These are phyloP conservation scores for Picochlorum sp. DNA, from an alignment of 139 green algal genomes.

Conservation along the genomic window DNA sequence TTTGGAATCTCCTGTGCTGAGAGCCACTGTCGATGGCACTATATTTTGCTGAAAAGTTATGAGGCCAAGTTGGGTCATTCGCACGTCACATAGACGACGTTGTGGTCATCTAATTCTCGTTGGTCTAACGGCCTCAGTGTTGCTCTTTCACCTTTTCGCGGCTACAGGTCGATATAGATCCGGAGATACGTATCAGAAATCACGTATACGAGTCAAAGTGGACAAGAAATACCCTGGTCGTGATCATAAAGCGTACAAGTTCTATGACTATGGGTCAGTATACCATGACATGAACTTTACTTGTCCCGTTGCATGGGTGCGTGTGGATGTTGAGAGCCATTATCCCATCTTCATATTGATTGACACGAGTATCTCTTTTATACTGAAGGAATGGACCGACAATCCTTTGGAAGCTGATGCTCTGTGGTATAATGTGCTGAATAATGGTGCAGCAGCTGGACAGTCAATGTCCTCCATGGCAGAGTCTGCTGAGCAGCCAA, in stretches of 20 bases:
- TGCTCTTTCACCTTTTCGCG: no score
- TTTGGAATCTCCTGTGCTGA: no score
- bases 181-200: no score
- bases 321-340: not conserved
- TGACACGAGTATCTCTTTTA: not conserved
- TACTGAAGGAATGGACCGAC: constrained; percentile 1
- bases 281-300: constrained; percentile 10
- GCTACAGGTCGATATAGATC: no score
- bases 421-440: constrained; percentile 9
- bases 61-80: no score
- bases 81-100: no score
- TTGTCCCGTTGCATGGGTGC: constrained; percentile 5
- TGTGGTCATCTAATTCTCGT: no score
- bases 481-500: not conserved
- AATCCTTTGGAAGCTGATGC: constrained; percentile 1
- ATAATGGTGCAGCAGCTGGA: not conserved
- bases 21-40: no score
- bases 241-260: not conserved
- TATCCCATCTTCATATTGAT: not conserved
- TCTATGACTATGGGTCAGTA: not conserved
- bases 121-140: no score
- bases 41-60: no score
- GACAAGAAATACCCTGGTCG: no score
- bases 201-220: no score
- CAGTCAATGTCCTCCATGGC: not conserved